Conservation (phyloP, 306 rosid genomes). For the Acmispon strigosus region DNA sequence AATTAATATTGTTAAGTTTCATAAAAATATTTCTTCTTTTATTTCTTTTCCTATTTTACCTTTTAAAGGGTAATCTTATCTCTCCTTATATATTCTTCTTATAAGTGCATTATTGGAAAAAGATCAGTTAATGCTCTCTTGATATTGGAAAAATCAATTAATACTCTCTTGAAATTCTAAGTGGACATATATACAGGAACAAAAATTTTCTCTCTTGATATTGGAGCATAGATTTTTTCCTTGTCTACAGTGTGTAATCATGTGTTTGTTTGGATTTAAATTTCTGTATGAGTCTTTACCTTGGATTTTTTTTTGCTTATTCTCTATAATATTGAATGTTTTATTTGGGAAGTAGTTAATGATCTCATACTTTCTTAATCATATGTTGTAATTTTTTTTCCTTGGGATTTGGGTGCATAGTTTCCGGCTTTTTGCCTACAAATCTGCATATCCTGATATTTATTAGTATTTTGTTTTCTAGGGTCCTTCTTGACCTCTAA, state of each 20-base stretch:
- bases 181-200: too few relatives aligned
- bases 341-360: not conserved
- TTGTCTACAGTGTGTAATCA: not conserved
- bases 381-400: not conserved
- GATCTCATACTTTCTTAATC: slow-evolving; percentile 13
- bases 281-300: not conserved
- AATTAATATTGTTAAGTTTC: too few relatives aligned
- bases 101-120: too few relatives aligned
- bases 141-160: too few relatives aligned
- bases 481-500: slow-evolving; percentile 37
- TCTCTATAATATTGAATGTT: not conserved
- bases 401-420: not conserved
- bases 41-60: too few relatives aligned
- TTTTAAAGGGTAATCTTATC: too few relatives aligned
- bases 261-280: not conserved
- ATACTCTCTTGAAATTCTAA: too few relatives aligned
- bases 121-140: too few relatives aligned
- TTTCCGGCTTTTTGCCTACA: not conserved
- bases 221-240: not conserved
- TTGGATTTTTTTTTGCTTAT: not conserved
- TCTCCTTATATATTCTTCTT: too few relatives aligned
- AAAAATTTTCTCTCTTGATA: too few relatives aligned
- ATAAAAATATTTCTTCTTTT: too few relatives aligned
- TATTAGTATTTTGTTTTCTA: slow-evolving; percentile 24
- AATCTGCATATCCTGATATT: slow-evolving; percentile 16